Evolutionary conservation across 2,329 filamentous ascomycete species (phyloP), one percentile per base, ranked within the genome.

Genomic region (Colletotrichum sojae): DNA sequence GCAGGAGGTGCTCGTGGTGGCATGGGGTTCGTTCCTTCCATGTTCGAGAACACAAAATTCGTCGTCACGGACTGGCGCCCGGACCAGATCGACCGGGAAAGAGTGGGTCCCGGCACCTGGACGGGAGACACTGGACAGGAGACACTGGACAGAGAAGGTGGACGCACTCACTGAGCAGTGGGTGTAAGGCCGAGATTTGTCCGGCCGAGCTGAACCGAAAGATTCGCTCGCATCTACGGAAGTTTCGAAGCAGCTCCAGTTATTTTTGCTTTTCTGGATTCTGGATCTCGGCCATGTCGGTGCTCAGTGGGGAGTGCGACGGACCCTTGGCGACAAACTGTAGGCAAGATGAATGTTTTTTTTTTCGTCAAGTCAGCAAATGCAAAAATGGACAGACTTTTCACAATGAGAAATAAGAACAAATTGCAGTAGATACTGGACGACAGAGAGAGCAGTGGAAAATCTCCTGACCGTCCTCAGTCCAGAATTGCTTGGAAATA

Each of bases 201-300:
- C 67, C 67, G 67, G 62, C 67, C 67, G 67, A 69, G 63, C 67
- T 67, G 56, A 56, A 62, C 67, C 67, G 67, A 69, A 57, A 46
- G 51, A 39, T 45, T n/a, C 13, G 55, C 62, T 69, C 67, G 67
- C 67, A 69, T 57, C 51, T 67, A 69, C 67, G 67, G 67, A 69
- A 67, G 67, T 69, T 69, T 54, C 31, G 52, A 16, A 64, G 15
- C 31, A 15, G 56, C 43, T 40, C 66, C 66, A 55, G n/a, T 60
- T 60, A 60, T 20, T 54, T 46, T 53, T 27, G 31, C 48, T 12
- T 39, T 25, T 25, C 15, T 56, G 54, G 15, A 25, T 40, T 36
- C 31, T 55, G 59, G 49, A 27, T 43, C 45, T 56, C 59, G 53
- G 58, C 12, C 52, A 39, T 49, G 59, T n/a, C 49, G 10, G 13